A percentile compares a stretch with the other conserved stretches of the same genome.
Evolutionary conservation across 2,329 filamentous ascomycete genomes (phyloP).

Genomic region (Capronia epimyces): DNA sequence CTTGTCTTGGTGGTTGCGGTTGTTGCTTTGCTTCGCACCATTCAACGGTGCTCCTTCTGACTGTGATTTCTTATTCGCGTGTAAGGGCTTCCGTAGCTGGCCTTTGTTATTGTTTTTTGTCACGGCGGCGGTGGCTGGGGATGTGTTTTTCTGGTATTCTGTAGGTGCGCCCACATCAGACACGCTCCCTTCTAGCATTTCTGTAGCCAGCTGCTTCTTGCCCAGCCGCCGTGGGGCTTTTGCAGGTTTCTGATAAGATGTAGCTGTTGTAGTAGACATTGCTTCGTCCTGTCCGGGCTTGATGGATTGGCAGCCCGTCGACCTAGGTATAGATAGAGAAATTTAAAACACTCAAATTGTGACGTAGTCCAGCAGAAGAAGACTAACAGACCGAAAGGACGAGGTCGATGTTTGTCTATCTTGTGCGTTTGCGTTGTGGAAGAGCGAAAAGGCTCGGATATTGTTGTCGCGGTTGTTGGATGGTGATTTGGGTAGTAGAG

Average conservation of each 20-base stretch:
- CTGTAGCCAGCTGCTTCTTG: constrained; percentile 38
- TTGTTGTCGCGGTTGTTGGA: constrained; percentile 21
- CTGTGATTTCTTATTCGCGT: constrained; percentile 30
- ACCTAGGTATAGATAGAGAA: constrained; percentile 31
- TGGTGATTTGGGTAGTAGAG: constrained; percentile 14
- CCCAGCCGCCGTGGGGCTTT: constrained; percentile 43
- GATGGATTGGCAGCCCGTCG: constrained; percentile 46
- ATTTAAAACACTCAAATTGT: constrained; percentile 30
- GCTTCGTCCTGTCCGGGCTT: constrained; percentile 36
- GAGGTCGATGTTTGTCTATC: constrained; percentile 21
- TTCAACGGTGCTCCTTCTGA: constrained; percentile 35
- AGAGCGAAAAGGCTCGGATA: constrained; percentile 20
- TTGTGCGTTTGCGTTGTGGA: constrained; percentile 26
- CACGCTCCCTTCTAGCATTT: constrained; percentile 30
- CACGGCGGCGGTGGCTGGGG: constrained; percentile 6
- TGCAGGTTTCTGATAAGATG: constrained; percentile 34
- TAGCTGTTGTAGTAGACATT: constrained; percentile 40
- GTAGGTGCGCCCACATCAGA: constrained; percentile 8
- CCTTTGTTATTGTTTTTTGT: constrained; percentile 33
- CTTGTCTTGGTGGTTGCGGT: constrained; percentile 33
- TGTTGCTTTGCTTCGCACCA: constrained; percentile 26
- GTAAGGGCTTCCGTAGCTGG: constrained; percentile 31
- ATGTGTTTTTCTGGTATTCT: constrained; percentile 12
- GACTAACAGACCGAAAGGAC: constrained; percentile 6
- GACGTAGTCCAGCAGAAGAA: constrained; percentile 9